Evolutionary conservation across 768 basidiomycete genomes (phyloP).

Genomic region (Hebeloma cylindrosporum): DNA sequence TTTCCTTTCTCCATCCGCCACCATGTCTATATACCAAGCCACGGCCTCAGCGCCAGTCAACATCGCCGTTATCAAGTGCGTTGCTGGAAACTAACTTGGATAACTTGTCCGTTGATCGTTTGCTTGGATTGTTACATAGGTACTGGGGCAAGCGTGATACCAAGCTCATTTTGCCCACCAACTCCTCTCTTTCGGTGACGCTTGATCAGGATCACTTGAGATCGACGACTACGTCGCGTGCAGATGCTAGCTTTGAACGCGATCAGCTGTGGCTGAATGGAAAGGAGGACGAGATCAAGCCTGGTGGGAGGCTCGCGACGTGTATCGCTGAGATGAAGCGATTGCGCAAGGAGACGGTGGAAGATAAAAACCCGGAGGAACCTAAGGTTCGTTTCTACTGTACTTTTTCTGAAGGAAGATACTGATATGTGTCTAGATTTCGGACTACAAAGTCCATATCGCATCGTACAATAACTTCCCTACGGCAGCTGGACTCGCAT

Average conservation of each 20-base stretch:
- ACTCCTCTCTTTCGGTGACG: slow-evolving; percentile 97
- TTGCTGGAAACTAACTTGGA: not conserved
- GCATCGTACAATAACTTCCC: slow-evolving; percentile 98
- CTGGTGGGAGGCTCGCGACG: slow-evolving; percentile 71
- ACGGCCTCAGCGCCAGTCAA: slow-evolving; percentile 94
- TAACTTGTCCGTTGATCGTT: not conserved
- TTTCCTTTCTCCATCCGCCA: slow-evolving; percentile 31
- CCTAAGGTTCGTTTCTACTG: slow-evolving; percentile 55
- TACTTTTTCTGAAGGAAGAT: not conserved
- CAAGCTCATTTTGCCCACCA: slow-evolving; percentile 92
- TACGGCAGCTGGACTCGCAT: slow-evolving; percentile 96
- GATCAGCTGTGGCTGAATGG: slow-evolving; percentile 97
- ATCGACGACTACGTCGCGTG: slow-evolving; percentile 90
- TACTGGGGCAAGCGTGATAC: slow-evolving; percentile 99
- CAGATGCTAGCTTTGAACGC: slow-evolving; percentile 67
- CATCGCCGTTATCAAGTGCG: slow-evolving; percentile 96
- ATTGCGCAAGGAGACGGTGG: slow-evolving; percentile 67
- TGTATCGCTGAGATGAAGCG: slow-evolving; percentile 88
- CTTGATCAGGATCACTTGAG: slow-evolving; percentile 95
- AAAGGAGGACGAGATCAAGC: slow-evolving; percentile 84
- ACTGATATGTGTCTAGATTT: slow-evolving; percentile 49
- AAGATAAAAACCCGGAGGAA: slow-evolving; percentile 62
- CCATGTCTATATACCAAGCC: slow-evolving; percentile 69
- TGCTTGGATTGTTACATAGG: slow-evolving; percentile 38
- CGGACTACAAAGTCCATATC: slow-evolving; percentile 78